Conservation (phyloP, 306 rosid genomes). For the Cicer pinnatifidum region DNA sequence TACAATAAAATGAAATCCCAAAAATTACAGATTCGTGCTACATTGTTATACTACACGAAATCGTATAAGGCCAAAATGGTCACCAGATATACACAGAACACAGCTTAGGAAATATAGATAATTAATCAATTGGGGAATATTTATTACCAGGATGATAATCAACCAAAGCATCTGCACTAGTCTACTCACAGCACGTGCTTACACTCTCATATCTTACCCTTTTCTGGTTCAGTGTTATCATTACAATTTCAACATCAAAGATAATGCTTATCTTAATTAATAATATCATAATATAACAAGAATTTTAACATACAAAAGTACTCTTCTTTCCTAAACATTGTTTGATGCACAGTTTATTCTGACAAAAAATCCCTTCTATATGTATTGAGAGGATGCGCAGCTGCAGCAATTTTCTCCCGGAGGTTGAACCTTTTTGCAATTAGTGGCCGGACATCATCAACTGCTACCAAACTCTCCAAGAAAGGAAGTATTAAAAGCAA, state of each 20-base stretch:
- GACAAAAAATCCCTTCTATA: constrained; percentile 60
- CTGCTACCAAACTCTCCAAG: constrained; percentile 92
- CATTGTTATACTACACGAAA: background rate
- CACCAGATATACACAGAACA: background rate
- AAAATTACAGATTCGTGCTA: background rate
- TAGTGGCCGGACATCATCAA: constrained; percentile 90
- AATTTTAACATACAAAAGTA: constrained; percentile 46
- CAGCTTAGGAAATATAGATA: background rate
- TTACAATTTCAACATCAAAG: constrained; percentile 47
- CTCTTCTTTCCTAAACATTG: constrained; percentile 43
- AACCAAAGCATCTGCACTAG: constrained; percentile 41
- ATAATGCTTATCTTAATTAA: constrained; percentile 41
- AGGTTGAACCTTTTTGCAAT: constrained; percentile 85
- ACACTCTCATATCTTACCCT: constrained; percentile 28
- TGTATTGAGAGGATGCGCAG: constrained; percentile 68
- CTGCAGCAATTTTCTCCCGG: constrained; percentile 80
- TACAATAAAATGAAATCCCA: background rate
- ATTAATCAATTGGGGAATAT: constrained; percentile 40
- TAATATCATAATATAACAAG: constrained; percentile 42
- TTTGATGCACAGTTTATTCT: constrained; percentile 53
- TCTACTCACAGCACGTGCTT: constrained; percentile 45
- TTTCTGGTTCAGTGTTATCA: constrained; percentile 42
- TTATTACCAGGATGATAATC: constrained; percentile 49
- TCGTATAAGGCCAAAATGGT: background rate
- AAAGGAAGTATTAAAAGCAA: constrained; percentile 78